Base-by-base conservation (phyloP, 2,329 filamentous ascomycete genomes). In the Thermothelomyces thermophilus region DNA sequence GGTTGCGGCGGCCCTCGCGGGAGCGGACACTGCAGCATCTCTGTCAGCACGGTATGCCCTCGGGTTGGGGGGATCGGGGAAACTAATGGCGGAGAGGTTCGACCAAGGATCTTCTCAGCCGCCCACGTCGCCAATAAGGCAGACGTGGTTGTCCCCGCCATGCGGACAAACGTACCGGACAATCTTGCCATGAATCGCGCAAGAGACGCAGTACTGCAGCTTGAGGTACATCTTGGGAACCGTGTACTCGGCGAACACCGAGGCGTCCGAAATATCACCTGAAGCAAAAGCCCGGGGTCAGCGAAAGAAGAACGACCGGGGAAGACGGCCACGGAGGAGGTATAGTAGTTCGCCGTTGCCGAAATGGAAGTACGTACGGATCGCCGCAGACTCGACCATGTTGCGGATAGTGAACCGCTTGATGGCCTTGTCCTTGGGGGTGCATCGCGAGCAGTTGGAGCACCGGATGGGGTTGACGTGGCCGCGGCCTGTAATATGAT, bases 191-290 rank as follows among this genome's bases (percentile, higher is more conserved):
- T 98, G 93, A 65, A 98, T 98, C 71, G 93, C 93, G 79, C 93
- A 98, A 76, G 91, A 97, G 72, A 98, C 93, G 76, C 93, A 98
- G 89, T 98, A 98, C 82, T 98, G 93, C 74, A 98, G 86, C 87
- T 98, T 98, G 79, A 98, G 82, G 88, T 98, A 98, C 94, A 98
- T 98, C 88, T 98, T 98, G 78, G 93, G 93, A 70, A 98, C 91
- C 66, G 90, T 90, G 83, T 98, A 98, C 81, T 98, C 93, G 69
- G 87, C 75, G 79, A 97, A 98, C 76, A 98, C 93, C 70, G 93
- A 97, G 70, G 94, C 93, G 74, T 98, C 93, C 64, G 90, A 96
- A 80, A 98, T 98, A 89, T 98, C 93, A 90, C 93, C 93, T 97
- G 69, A 51, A 39, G 48, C 22, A n/a, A 34, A 44, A 14, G 20